Base-by-base conservation (phyloP, 1,139 yeast genomes). In the Yamadazyma mexicana region DNA sequence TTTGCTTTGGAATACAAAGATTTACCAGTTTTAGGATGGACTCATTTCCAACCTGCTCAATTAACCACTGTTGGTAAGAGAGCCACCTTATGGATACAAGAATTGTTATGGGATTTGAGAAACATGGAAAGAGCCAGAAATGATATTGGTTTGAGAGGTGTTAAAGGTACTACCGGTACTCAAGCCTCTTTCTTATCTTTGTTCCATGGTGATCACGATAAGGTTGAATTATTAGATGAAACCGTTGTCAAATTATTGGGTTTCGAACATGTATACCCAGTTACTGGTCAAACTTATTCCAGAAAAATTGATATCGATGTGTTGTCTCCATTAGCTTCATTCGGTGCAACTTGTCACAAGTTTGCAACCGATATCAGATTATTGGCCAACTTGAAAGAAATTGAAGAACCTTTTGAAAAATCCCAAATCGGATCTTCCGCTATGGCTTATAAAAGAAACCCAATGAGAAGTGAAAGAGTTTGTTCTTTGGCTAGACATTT, bases 1-100 rank as follows among this genome's bases (percentile, higher is more conserved):
- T 92, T 94, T 66, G 98, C 98, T 38, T 60, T 88, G 50, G 81
- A 87, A 63, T 81, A 92, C 74, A 92, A 92, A 73, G 98, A 92
- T 64, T 69, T 89, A 66, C 98, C 99, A 33, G 97, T 91, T 35
- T 79, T 92, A 52, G 99, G 99, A 30, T 92, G 98, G 97, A 92
- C 99, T 44, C 99, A 92, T 68, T 92, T 92, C 80, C 99, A 92
- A 72, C 99, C 99, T 16, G 98, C 98, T 42, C 99, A 92, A 73
- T 79, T 94, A 61, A 91, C 98, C 49, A 92, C 99, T 33, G 96
- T 92, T 47, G 99, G 99, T 61, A 92, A 92, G 76, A 85, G 99
- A 71, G 95, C 96, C 42, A 88, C 97, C 36, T 75, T 92, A 58
- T 92, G 98, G 98, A 75, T 94, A 55, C 99, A 92, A 73, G 99